phyloP scores from a whole-genome alignment of 257 asterid genomes.

The Hygrophila difformis region DNA sequence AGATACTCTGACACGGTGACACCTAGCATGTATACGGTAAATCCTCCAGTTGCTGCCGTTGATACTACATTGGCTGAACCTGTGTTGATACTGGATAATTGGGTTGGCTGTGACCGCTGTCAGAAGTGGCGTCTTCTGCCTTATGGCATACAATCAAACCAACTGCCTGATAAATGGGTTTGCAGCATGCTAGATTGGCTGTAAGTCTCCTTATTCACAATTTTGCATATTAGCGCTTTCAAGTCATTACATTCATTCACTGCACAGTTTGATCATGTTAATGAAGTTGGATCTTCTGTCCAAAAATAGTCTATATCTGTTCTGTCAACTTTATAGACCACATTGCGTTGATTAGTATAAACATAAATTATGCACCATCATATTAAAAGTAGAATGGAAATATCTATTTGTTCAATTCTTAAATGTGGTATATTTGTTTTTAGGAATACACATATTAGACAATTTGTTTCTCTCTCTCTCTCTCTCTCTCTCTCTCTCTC shows the following conservation, averaged over 20 bases:
- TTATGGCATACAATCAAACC: conserved; percentile 36
- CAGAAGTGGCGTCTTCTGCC: conserved; percentile 74
- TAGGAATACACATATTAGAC: too few species aligned
- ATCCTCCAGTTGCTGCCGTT: conserved; percentile 31
- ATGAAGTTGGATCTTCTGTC: too few species aligned
- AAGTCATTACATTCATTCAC: conserved; percentile 3
- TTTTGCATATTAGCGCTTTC: not conserved
- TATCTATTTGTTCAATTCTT: too few species aligned
- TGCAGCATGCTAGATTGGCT: conserved; percentile 93
- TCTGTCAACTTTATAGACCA: too few species aligned
- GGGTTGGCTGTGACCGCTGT: conserved; percentile 82
- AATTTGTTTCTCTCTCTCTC: too few species aligned
- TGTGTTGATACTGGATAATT: conserved; percentile 41
- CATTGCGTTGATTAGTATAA: too few species aligned
- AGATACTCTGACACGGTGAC: conserved; percentile 28
- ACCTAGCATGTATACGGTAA: conserved; percentile 21
- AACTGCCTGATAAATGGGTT: conserved; percentile 67
- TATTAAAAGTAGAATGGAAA: too few species aligned
- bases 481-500: too few species aligned
- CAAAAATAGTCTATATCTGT: too few species aligned
- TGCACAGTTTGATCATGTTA: too few species aligned
- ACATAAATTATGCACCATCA: too few species aligned
- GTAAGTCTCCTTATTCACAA: conserved; percentile 47
- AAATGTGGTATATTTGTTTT: too few species aligned
- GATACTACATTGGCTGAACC: conserved; percentile 28